A percentile compares a stretch with the other conserved stretches of the same genome.
Conservation (phyloP, 106 monocot genomes). For the Apostasia shenzhenica region DNA sequence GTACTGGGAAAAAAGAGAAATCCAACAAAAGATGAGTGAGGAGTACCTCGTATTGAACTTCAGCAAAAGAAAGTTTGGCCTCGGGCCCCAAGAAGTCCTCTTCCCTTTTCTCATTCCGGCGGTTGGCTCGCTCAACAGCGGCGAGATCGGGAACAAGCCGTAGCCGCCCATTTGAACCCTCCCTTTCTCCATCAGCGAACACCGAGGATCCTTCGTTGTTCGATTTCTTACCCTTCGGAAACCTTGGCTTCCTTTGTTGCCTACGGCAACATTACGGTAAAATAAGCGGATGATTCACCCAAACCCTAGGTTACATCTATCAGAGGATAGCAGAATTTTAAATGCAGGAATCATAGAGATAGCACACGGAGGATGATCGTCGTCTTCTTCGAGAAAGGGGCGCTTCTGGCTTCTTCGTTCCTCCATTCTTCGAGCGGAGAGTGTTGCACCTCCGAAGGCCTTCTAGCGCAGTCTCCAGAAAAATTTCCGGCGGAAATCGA, state of each 20-base stretch:
- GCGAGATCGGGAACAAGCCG: slow-evolving; percentile 41
- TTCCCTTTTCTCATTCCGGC: slow-evolving; percentile 43
- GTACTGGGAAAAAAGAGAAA: too few relatives aligned
- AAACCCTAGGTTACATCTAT: not conserved
- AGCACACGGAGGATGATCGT: not conserved
- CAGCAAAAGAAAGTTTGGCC: slow-evolving; percentile 27
- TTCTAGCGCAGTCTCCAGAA: too few relatives aligned
- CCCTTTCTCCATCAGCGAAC: slow-evolving; percentile 5
- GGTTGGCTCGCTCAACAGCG: slow-evolving; percentile 60
- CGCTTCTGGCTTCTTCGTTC: slow-evolving; percentile 3
- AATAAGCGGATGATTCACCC: slow-evolving; percentile 1
- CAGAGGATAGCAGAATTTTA: not conserved
- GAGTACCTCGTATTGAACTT: slow-evolving; percentile 73
- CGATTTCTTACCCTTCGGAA: slow-evolving; percentile 88
- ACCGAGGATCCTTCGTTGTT: slow-evolving; percentile 16
- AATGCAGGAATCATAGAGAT: not conserved
- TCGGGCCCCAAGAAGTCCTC: slow-evolving; percentile 30
- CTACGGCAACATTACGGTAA: slow-evolving; percentile 11
- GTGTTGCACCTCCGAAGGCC: too few relatives aligned
- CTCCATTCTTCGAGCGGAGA: not conserved
- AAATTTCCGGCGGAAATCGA: too few relatives aligned
- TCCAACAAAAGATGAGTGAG: not conserved
- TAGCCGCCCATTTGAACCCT: slow-evolving; percentile 14
- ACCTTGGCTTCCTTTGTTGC: slow-evolving; percentile 58
- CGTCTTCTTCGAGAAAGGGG: slow-evolving; percentile 5